phyloP scores from a whole-genome alignment of 2,329 filamentous ascomycete species.

The Stachybotrys elegans region DNA sequence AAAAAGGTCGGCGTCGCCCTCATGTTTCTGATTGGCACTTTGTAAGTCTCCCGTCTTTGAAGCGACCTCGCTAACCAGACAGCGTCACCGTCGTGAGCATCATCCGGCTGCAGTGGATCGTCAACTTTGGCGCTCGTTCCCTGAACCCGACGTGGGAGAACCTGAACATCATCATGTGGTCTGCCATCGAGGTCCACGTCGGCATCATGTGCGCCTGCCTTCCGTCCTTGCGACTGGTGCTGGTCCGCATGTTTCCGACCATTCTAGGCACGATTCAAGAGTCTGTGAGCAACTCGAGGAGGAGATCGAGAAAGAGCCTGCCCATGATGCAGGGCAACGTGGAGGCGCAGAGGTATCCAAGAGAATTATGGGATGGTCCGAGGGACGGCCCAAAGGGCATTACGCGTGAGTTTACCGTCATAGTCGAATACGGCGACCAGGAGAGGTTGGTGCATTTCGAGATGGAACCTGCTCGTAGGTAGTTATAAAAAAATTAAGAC shows the following conservation, averaged over 20 bases:
- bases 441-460: neutral
- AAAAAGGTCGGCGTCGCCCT: constrained; percentile 32
- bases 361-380: neutral
- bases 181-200: constrained; percentile 19
- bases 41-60: constrained; percentile 15
- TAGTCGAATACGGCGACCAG: neutral
- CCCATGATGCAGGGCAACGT: neutral
- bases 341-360: neutral
- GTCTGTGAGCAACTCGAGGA: neutral
- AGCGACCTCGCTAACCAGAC: neutral
- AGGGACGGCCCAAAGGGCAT: neutral
- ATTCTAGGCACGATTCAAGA: neutral
- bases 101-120: constrained; percentile 14
- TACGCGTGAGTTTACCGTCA: neutral
- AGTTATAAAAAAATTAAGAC: no score
- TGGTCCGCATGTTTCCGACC: constrained; percentile 9
- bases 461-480: no score
- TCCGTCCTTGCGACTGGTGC: constrained; percentile 17
- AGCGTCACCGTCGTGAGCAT: constrained; percentile 20
- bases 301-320: neutral
- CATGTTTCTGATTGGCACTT: constrained; percentile 36
- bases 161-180: constrained; percentile 18
- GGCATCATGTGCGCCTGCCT: constrained; percentile 23
- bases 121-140: constrained; percentile 12
- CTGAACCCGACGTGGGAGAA: constrained; percentile 19